Evolutionary conservation across 2,329 filamentous ascomycete genomes (phyloP).

Genomic region (Botrytis deweyae): DNA sequence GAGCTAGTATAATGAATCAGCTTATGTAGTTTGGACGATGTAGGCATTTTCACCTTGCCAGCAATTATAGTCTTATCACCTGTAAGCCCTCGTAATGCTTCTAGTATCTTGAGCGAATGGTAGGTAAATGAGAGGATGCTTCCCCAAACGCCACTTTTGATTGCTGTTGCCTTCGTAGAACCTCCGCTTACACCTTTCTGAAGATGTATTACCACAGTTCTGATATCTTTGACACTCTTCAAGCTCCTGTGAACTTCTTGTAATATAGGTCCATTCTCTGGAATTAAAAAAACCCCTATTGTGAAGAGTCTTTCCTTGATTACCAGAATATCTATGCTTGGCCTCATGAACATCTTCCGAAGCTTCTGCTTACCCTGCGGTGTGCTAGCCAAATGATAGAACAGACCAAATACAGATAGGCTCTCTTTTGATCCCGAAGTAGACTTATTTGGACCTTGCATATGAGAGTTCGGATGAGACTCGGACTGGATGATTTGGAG

Average conservation of each 20-base stretch:
- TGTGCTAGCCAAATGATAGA: slow-evolving; percentile 71
- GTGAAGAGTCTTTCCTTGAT: slow-evolving; percentile 72
- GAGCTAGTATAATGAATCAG: slow-evolving; percentile 46
- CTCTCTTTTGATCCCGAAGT: slow-evolving; percentile 72
- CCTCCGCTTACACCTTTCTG: slow-evolving; percentile 71
- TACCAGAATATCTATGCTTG: slow-evolving; percentile 63
- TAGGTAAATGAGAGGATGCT: slow-evolving; percentile 70
- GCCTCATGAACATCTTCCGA: slow-evolving; percentile 78
- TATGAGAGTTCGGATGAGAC: slow-evolving; percentile 77
- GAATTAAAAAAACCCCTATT: slow-evolving; percentile 63
- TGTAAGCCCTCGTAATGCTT: slow-evolving; percentile 57
- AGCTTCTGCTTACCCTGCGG: slow-evolving; percentile 74
- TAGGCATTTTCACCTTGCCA: slow-evolving; percentile 47
- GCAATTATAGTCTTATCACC: slow-evolving; percentile 54
- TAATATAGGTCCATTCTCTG: slow-evolving; percentile 62
- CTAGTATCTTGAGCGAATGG: slow-evolving; percentile 67
- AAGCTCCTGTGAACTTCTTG: slow-evolving; percentile 59
- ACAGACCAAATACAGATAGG: slow-evolving; percentile 80
- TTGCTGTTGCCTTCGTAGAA: slow-evolving; percentile 41
- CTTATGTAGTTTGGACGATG: background rate
- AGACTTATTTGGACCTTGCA: slow-evolving; percentile 63
- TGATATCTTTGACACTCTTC: slow-evolving; percentile 74
- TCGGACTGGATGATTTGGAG: slow-evolving; percentile 85
- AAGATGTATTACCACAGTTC: slow-evolving; percentile 64
- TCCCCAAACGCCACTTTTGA: slow-evolving; percentile 70